Conservation (phyloP, 2,329 filamentous ascomycete genomes). For the Gnomoniopsis smithogilvyi region DNA sequence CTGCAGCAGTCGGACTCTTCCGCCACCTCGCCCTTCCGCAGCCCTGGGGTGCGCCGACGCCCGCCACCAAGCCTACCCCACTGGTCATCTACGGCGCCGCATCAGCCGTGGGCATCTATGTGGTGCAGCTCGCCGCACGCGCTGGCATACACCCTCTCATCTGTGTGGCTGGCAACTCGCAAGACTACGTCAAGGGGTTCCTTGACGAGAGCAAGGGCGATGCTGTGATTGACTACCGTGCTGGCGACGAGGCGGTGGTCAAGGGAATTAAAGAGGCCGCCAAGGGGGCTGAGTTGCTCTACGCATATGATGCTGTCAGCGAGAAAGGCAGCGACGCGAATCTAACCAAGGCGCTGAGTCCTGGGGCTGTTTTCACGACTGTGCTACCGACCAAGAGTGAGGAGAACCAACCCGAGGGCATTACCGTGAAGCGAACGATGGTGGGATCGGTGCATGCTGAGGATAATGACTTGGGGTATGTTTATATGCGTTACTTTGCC, state of each 20-base stretch:
- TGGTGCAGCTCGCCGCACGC: slow-evolving; percentile 50
- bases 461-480: slow-evolving; percentile 29
- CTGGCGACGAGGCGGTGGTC: slow-evolving; percentile 50
- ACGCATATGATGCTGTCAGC: slow-evolving; percentile 57
- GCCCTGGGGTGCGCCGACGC: slow-evolving; percentile 27
- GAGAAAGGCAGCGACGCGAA: slow-evolving; percentile 48
- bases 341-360: slow-evolving; percentile 39
- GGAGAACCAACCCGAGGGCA: slow-evolving; percentile 24
- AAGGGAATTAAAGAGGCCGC: slow-evolving; percentile 40
- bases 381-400: slow-evolving; percentile 33
- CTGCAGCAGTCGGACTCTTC: slow-evolving; percentile 38
- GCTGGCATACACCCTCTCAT: slow-evolving; percentile 62
- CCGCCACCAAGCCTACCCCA: slow-evolving; percentile 22
- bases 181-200: slow-evolving; percentile 46
- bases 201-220: slow-evolving; percentile 54
- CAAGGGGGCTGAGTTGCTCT: slow-evolving; percentile 36
- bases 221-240: slow-evolving; percentile 57
- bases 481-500: slow-evolving; percentile 33
- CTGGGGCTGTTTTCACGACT: slow-evolving; percentile 34
- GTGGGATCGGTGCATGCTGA: slow-evolving; percentile 31
- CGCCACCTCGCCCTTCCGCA: slow-evolving; percentile 33
- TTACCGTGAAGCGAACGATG: slow-evolving; percentile 21
- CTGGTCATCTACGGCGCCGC: slow-evolving; percentile 53
- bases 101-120: slow-evolving; percentile 55
- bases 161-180: slow-evolving; percentile 52